Percentiles rank a stretch among this genome's conserved stretches.
Evolutionary conservation across 2,329 filamentous ascomycete species (phyloP).

Genomic region (Neonectria punicea): DNA sequence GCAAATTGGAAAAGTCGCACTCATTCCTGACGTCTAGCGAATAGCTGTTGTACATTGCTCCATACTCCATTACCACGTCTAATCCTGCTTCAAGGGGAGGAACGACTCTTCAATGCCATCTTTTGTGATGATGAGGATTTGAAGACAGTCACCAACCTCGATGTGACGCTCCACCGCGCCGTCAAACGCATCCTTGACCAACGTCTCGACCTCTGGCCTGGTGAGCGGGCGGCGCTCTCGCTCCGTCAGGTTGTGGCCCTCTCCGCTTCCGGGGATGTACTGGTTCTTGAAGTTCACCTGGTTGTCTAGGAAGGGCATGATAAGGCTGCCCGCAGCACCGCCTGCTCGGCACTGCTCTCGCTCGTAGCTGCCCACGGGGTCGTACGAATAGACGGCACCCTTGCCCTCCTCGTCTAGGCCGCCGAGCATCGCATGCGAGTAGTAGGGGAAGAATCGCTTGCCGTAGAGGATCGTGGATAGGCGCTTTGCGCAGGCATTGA

Average conservation of each 20-base stretch:
- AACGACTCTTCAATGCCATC: constrained; percentile 89
- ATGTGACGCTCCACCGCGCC: constrained; percentile 99
- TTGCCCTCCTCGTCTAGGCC: constrained; percentile 94
- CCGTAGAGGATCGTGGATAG: constrained; percentile 95
- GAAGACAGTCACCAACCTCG: constrained; percentile 94
- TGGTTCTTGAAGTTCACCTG: constrained; percentile 99
- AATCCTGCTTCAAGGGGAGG: constrained; percentile 90
- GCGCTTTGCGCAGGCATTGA: constrained; percentile 93
- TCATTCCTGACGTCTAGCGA: constrained; percentile 40
- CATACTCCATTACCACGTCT: constrained; percentile 45
- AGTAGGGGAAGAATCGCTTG: constrained; percentile 99
- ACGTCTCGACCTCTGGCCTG: constrained; percentile 78
- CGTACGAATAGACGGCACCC: constrained; percentile 96
- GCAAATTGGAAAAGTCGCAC: constrained; percentile 27
- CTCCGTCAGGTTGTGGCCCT: constrained; percentile 82
- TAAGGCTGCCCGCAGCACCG: constrained; percentile 90
- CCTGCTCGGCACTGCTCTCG: constrained; percentile 94
- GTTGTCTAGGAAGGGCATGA: constrained; percentile 99
- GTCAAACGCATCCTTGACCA: constrained; percentile 98
- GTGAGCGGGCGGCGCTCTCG: constrained; percentile 76
- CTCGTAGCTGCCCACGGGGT: constrained; percentile 98
- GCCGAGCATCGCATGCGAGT: constrained; percentile 92
- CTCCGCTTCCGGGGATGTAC: constrained; percentile 87
- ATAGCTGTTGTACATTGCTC: constrained; percentile 47
- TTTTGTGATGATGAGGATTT: constrained; percentile 93